Percentiles rank a stretch among this genome's conserved stretches.
Evolutionary conservation across 305 asterid species (phyloP).

Genomic region (Fraxinus platypoda): DNA sequence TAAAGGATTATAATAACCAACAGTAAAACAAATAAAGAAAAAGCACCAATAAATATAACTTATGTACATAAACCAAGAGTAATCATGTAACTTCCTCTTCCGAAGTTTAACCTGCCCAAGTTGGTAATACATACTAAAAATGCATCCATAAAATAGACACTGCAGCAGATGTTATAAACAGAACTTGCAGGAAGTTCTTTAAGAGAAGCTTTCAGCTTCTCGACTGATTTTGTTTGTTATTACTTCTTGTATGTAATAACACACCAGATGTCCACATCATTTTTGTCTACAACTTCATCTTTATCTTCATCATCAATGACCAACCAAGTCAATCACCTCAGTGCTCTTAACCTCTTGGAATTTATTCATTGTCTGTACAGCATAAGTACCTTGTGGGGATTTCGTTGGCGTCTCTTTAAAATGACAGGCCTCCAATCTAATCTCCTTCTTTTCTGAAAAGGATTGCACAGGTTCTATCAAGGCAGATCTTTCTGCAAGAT

Average conservation of each 20-base stretch:
- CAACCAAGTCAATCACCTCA: background rate
- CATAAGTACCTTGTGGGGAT: background rate
- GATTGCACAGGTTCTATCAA: background rate
- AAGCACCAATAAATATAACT: background rate
- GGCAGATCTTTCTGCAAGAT: background rate
- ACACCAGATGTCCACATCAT: background rate
- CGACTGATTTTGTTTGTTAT: background rate
- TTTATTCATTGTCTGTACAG: background rate
- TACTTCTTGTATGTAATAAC: background rate
- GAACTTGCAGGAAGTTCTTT: background rate
- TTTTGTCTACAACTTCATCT: background rate
- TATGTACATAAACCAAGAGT: background rate
- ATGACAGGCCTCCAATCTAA: background rate
- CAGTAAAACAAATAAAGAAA: background rate
- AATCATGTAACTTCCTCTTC: background rate
- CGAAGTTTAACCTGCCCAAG: background rate
- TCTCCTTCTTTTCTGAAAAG: background rate
- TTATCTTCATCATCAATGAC: slow-evolving; percentile 12
- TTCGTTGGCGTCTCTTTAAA: background rate
- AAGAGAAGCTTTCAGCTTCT: background rate
- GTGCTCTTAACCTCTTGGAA: background rate
- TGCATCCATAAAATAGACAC: background rate
- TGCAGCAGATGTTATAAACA: background rate
- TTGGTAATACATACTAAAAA: background rate
- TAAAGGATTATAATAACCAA: background rate